Conservation (phyloP, 2,329 filamentous ascomycete genomes). For the Colletotrichum paranaense region DNA sequence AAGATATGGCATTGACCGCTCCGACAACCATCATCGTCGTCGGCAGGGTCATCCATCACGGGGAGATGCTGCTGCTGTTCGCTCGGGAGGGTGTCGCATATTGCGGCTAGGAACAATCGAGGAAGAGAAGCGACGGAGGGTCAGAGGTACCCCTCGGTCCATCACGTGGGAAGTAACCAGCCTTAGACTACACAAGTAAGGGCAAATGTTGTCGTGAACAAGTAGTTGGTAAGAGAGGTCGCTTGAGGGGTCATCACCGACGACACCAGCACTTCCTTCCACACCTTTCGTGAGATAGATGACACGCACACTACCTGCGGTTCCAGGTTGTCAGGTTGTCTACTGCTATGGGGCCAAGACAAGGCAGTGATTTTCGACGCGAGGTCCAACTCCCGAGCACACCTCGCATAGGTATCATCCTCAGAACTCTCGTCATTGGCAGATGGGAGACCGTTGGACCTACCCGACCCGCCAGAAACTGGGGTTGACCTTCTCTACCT, state of each 20-base stretch:
- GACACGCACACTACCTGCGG: slow-evolving; percentile 15
- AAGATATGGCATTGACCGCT: background rate
- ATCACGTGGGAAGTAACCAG: background rate
- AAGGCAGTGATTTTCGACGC: slow-evolving; percentile 1
- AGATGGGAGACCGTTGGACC: background rate
- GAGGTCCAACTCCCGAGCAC: background rate
- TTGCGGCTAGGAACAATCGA: background rate
- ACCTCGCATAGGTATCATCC: background rate
- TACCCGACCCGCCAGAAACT: background rate
- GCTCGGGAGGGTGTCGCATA: background rate
- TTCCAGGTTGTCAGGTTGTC: background rate
- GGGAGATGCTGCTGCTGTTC: background rate
- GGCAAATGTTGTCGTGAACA: background rate
- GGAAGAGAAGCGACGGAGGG: background rate
- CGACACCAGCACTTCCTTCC: background rate
- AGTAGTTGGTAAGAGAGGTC: background rate
- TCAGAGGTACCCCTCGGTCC: background rate
- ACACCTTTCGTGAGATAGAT: background rate
- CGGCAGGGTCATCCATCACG: background rate
- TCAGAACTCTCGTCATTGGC: background rate
- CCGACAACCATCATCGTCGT: background rate
- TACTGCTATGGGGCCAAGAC: background rate
- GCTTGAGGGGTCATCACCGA: background rate
- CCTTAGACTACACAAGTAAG: background rate
- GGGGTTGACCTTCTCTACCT: background rate